These are phyloP conservation scores for Durotheca rogersii DNA, from an alignment of 495 filamentous ascomycete genomes.

Conservation along the genomic window DNA sequence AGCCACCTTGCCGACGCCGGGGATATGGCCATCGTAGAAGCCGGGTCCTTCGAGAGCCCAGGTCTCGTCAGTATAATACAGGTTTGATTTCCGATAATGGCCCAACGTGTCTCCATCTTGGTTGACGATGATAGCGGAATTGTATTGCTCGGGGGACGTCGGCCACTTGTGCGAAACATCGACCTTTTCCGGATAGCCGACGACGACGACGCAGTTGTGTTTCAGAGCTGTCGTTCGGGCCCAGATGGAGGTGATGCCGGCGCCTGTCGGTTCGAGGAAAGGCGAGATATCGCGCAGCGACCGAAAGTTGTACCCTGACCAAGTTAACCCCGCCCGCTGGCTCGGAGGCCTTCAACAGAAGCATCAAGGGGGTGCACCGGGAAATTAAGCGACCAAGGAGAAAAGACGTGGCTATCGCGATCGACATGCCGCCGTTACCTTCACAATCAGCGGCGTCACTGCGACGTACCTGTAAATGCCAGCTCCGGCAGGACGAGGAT, in stretches of 20 bases:
- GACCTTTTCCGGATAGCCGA: conserved; percentile 82
- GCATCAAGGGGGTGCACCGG: too few species aligned
- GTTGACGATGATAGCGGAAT: conserved; percentile 79
- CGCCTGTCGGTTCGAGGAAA: conserved; percentile 73
- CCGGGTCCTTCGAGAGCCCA: conserved; percentile 82
- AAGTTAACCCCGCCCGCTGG: conserved; percentile 13
- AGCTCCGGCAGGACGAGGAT: conserved; percentile 84
- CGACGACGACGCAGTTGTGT: conserved; percentile 75
- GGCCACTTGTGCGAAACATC: conserved; percentile 45
- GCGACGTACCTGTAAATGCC: conserved; percentile 74
- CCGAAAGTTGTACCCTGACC: conserved; percentile 84
- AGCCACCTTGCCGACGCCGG: conserved; percentile 61
- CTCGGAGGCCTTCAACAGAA: too few species aligned
- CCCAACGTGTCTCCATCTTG: conserved; percentile 66
- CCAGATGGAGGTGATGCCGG: conserved; percentile 78
- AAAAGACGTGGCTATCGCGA: too few species aligned
- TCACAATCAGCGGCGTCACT: not conserved
- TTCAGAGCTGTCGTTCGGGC: conserved; percentile 70
- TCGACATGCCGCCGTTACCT: not conserved
- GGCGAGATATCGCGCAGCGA: conserved; percentile 74
- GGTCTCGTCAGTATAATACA: conserved; percentile 89
- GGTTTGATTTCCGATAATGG: conserved; percentile 86
- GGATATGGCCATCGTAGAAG: conserved; percentile 56
- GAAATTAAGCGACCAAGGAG: too few species aligned
- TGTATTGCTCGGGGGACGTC: conserved; percentile 63